phyloP scores from a whole-genome alignment of 176 grass and related monocot species.

The Musa schizocarpa region DNA sequence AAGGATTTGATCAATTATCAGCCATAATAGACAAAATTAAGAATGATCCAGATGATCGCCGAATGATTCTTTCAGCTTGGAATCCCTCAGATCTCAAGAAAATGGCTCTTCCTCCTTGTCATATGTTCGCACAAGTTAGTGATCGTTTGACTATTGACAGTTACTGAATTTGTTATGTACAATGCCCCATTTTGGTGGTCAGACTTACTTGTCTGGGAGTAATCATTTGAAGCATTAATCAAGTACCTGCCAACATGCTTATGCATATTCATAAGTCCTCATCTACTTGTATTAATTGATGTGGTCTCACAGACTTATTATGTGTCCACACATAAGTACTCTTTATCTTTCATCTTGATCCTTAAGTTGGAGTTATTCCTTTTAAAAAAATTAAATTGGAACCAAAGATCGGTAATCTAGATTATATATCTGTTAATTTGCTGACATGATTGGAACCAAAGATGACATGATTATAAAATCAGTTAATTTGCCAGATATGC shows the following conservation, averaged over 20 bases:
- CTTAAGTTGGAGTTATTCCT: background rate
- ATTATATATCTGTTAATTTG: conserved; percentile 4
- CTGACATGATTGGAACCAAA: too few relatives aligned
- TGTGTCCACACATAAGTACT: too few relatives aligned
- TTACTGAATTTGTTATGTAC: background rate
- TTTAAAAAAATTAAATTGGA: background rate
- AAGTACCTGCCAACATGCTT: background rate
- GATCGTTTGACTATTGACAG: conserved; percentile 4
- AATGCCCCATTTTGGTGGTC: background rate
- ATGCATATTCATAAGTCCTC: background rate
- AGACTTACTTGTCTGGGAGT: background rate
- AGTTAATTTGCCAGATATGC: background rate
- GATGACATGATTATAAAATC: background rate
- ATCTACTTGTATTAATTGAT: too few relatives aligned
- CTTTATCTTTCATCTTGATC: background rate
- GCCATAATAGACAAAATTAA: conserved; percentile 83
- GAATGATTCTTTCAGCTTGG: conserved; percentile 69
- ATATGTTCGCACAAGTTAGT: conserved; percentile 84
- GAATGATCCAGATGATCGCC: conserved; percentile 65
- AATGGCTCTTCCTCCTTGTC: conserved; percentile 82
- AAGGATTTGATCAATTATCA: conserved; percentile 77
- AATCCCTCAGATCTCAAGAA: conserved; percentile 71
- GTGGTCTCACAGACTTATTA: too few relatives aligned
- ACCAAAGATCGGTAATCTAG: background rate
- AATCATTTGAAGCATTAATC: background rate